Conservation (phyloP, 768 basidiomycete species). For the Lactifluus hygrophoroides region DNA sequence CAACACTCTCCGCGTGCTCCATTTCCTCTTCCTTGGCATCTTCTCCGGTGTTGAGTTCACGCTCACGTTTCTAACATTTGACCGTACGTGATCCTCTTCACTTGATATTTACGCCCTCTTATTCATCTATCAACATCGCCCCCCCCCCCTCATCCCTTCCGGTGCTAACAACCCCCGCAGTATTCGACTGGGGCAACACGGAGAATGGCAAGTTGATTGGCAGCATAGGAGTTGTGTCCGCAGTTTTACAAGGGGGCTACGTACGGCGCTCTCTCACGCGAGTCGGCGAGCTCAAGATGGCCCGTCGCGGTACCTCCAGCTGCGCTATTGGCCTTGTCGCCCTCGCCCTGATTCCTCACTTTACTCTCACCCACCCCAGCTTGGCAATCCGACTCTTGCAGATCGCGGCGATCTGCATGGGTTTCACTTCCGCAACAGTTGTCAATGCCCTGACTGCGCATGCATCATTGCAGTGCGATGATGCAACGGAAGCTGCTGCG, state of each 20-base stretch:
- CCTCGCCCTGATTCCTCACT: slow-evolving; percentile 62
- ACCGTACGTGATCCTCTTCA: slow-evolving; percentile 44
- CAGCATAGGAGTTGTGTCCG: slow-evolving; percentile 85
- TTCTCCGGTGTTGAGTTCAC: slow-evolving; percentile 98
- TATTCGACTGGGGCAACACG: slow-evolving; percentile 82
- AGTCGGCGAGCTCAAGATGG: slow-evolving; percentile 76
- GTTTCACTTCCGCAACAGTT: slow-evolving; percentile 92
- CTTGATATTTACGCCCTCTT: not conserved
- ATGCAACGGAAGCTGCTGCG: slow-evolving; percentile 39
- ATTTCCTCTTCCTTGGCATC: slow-evolving; percentile 79
- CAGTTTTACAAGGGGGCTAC: slow-evolving; percentile 88
- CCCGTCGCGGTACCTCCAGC: slow-evolving; percentile 65
- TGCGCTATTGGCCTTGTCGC: slow-evolving; percentile 65
- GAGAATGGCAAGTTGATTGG: slow-evolving; percentile 81
- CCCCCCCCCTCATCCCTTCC: not conserved
- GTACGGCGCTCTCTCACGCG: slow-evolving; percentile 73
- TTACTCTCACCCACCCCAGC: slow-evolving; percentile 34
- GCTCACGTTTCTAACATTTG: slow-evolving; percentile 88
- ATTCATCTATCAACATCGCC: too few species aligned
- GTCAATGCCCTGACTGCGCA: slow-evolving; percentile 89
- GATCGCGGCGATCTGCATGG: slow-evolving; percentile 73
- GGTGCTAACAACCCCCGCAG: slow-evolving; percentile 39
- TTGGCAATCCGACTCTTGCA: slow-evolving; percentile 48
- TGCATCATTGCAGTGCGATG: slow-evolving; percentile 87
- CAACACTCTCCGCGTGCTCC: slow-evolving; percentile 52